These are phyloP conservation scores for Colletotrichum spinosum DNA, from an alignment of 2,329 filamentous ascomycete species.

Conservation along the genomic window DNA sequence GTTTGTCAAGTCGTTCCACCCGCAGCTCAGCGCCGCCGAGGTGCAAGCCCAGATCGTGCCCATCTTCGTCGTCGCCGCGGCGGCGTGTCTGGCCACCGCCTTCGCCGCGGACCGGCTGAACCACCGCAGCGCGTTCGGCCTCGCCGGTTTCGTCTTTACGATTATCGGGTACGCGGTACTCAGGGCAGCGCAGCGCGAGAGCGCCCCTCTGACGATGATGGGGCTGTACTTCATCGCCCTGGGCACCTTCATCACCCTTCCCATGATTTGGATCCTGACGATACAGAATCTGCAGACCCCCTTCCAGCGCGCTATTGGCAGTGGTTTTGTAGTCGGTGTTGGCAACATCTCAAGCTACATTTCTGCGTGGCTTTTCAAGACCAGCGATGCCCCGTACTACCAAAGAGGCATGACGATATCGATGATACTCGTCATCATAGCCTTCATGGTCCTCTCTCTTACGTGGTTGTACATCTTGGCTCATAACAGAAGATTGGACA, in stretches of 20 bases:
- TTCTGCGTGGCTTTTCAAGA: constrained; percentile 40
- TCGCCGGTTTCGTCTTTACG: constrained; percentile 32
- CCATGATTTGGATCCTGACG: constrained; percentile 38
- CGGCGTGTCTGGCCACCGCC: constrained; percentile 31
- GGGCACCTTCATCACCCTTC: constrained; percentile 36
- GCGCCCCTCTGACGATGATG: constrained; percentile 33
- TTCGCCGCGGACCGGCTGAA: constrained; percentile 35
- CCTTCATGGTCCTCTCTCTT: constrained; percentile 9
- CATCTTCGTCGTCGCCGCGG: constrained; percentile 37
- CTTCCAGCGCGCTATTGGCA: constrained; percentile 41
- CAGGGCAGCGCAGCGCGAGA: neutral
- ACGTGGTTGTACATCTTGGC: constrained; percentile 31
- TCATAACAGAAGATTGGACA: constrained; percentile 27
- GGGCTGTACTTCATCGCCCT: constrained; percentile 38
- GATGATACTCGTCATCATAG: constrained; percentile 30
- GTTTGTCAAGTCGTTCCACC: constrained; percentile 37
- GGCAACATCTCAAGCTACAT: constrained; percentile 46
- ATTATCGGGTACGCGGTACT: constrained; percentile 36
- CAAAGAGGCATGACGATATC: constrained; percentile 34
- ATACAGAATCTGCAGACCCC: constrained; percentile 37
- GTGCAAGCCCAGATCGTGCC: constrained; percentile 38
- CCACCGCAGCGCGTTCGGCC: constrained; percentile 37
- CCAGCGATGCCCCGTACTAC: constrained; percentile 37
- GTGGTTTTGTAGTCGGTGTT: constrained; percentile 53
- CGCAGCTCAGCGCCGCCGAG: constrained; percentile 24